Percentiles rank a stretch among this genome's conserved stretches.
Conservation (phyloP, 176 grass and related monocot genomes). For the Cenchrus americanus region DNA sequence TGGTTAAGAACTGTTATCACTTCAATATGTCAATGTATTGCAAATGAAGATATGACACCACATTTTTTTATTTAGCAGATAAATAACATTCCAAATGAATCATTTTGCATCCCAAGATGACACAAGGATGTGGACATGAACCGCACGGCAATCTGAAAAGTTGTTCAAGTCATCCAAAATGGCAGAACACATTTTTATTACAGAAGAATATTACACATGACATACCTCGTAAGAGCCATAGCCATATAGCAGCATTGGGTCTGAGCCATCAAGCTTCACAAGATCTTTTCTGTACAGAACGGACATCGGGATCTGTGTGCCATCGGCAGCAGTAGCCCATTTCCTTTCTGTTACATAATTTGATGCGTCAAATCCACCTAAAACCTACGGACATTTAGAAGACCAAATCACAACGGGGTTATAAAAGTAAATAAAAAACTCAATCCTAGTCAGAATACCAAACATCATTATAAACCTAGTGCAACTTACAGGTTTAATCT, state of each 20-base stretch:
- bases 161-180: background rate
- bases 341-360: slow-evolving; percentile 92
- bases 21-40: background rate
- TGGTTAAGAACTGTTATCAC: background rate
- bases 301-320: slow-evolving; percentile 75
- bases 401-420: slow-evolving; percentile 11
- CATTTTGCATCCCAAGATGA: slow-evolving; percentile 27
- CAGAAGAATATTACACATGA: background rate
- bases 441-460: background rate
- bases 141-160: background rate
- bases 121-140: slow-evolving; percentile 8
- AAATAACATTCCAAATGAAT: slow-evolving; percentile 20
- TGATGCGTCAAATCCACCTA: slow-evolving; percentile 82
- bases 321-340: slow-evolving; percentile 82
- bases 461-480: background rate
- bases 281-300: slow-evolving; percentile 86
- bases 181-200: background rate
- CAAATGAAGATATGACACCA: background rate
- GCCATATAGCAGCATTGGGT: slow-evolving; percentile 87
- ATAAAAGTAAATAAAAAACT: slow-evolving; percentile 16
- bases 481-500: slow-evolving; percentile 68
- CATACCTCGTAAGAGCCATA: slow-evolving; percentile 91
- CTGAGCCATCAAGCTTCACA: slow-evolving; percentile 83
- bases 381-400: slow-evolving; percentile 55
- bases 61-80: background rate